Evolutionary conservation across 257 asterid species (phyloP).

Genomic region (Fraxinus anomala): DNA sequence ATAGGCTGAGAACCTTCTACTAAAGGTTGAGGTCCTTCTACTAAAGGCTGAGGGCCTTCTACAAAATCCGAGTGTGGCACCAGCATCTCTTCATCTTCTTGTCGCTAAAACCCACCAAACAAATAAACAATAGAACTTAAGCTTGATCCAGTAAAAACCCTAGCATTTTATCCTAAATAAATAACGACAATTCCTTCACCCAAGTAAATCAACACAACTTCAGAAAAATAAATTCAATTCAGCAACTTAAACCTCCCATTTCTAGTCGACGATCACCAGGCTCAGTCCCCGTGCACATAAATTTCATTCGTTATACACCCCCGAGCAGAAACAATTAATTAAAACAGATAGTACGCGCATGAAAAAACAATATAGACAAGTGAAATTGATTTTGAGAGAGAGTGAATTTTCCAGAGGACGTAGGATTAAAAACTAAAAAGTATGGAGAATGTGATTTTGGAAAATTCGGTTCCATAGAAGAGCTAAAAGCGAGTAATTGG

Average conservation of each 20-base stretch:
- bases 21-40: conserved; percentile 68
- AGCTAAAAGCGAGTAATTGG: not conserved
- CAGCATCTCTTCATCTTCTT: conserved; percentile 92
- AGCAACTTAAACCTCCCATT: conserved; percentile 38
- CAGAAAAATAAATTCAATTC: conserved; percentile 29
- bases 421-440: too few relatives aligned
- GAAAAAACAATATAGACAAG: not conserved
- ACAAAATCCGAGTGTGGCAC: conserved; percentile 81
- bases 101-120: conserved; percentile 49
- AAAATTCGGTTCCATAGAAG: too few relatives aligned
- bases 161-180: conserved; percentile 28
- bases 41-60: conserved; percentile 82
- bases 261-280: conserved; percentile 62
- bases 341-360: conserved; percentile 27
- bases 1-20: conserved; percentile 93
- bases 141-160: conserved; percentile 50
- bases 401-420: too few relatives aligned
- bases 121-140: conserved; percentile 16
- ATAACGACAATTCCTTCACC: conserved; percentile 30
- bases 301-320: conserved; percentile 17
- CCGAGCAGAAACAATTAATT: conserved; percentile 9
- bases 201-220: conserved; percentile 7
- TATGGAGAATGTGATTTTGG: too few relatives aligned
- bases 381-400: too few relatives aligned
- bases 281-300: conserved; percentile 25